Conservation (phyloP, 345 rosid genomes). For the Acer campestre region DNA sequence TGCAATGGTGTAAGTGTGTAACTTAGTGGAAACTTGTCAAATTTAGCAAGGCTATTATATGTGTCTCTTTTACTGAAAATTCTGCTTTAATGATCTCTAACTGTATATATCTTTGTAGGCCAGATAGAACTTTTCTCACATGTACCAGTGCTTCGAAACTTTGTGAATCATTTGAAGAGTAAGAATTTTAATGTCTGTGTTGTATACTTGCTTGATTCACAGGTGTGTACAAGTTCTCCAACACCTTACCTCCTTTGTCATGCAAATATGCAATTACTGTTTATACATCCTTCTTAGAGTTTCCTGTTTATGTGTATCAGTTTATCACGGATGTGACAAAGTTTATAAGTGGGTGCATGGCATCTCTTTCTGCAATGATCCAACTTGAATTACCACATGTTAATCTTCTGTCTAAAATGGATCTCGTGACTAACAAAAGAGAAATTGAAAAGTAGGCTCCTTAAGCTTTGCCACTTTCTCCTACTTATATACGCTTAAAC, state of each 20-base stretch:
- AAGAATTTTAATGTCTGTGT: conserved; percentile 84
- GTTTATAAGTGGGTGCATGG: conserved; percentile 95
- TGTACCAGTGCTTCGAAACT: conserved; percentile 85
- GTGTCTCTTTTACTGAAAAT: neutral
- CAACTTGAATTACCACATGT: conserved; percentile 92
- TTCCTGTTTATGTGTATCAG: conserved; percentile 41
- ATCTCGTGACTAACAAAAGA: conserved; percentile 72
- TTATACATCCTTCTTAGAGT: conserved; percentile 12
- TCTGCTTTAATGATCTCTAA: neutral
- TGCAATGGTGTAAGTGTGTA: neutral
- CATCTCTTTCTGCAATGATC: conserved; percentile 93
- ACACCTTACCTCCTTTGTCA: neutral
- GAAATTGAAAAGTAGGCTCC: conserved; percentile 64
- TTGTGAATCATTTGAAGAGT: conserved; percentile 83
- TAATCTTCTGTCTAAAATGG: conserved; percentile 93
- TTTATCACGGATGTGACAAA: conserved; percentile 88
- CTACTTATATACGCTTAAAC: neutral
- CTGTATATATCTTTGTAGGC: conserved; percentile 41
- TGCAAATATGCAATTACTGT: neutral
- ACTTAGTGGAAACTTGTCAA: neutral
- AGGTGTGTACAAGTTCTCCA: conserved; percentile 50
- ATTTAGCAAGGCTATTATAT: neutral
- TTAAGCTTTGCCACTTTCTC: neutral
- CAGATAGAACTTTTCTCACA: conserved; percentile 92
- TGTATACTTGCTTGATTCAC: conserved; percentile 89